These are phyloP conservation scores for Wallacemonas sp. DNA, from an alignment of 208 protist genomes.

Conservation along the genomic window DNA sequence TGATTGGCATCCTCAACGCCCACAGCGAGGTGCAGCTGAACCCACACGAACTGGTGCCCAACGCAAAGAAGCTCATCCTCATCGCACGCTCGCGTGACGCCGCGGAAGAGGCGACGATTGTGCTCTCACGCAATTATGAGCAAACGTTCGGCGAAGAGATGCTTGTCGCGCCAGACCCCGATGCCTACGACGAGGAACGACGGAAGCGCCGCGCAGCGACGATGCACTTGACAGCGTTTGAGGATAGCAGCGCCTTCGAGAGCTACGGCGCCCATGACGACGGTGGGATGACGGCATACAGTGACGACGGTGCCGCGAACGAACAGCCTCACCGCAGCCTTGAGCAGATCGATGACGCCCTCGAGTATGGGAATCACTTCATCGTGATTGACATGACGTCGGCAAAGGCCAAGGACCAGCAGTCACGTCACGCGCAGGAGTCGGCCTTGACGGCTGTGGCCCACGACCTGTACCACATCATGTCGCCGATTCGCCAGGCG, in stretches of 20 bases:
- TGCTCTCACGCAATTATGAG: conserved; percentile 45
- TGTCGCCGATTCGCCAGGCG: conserved; percentile 55
- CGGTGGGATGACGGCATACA: neutral
- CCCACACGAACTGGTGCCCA: conserved; percentile 45
- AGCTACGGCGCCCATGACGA: neutral
- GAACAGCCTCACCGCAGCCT: conserved; percentile 26
- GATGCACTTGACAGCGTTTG: neutral
- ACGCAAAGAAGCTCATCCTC: conserved; percentile 63
- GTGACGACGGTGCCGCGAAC: conserved; percentile 20
- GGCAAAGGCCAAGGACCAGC: conserved; percentile 55
- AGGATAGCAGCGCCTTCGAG: neutral
- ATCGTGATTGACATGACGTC: conserved; percentile 76
- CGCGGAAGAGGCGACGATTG: conserved; percentile 40
- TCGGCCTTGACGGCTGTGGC: conserved; percentile 55
- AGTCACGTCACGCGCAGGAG: conserved; percentile 61
- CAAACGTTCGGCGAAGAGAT: conserved; percentile 56
- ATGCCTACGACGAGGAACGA: conserved; percentile 28
- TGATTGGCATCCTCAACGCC: conserved; percentile 65
- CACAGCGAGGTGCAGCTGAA: conserved; percentile 68
- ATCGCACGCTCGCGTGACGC: conserved; percentile 60
- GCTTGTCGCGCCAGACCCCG: conserved; percentile 45
- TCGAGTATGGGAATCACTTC: conserved; percentile 78
- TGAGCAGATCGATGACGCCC: conserved; percentile 50
- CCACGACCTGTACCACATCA: conserved; percentile 64
- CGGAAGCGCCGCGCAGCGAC: conserved; percentile 3